phyloP scores from a whole-genome alignment of 441 rosid species.

The Daphne laureola region DNA sequence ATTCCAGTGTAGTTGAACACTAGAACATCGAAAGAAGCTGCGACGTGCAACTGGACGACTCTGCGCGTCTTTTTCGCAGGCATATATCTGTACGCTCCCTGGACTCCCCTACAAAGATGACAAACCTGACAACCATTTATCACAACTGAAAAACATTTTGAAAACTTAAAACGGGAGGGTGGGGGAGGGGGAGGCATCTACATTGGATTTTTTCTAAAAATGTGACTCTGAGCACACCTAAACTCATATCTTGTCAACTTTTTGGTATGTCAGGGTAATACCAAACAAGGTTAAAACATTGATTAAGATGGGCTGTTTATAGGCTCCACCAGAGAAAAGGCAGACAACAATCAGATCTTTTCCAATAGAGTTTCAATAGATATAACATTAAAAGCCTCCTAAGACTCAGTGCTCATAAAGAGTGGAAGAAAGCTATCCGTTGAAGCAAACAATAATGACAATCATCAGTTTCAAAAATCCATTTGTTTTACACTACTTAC shows the following conservation, averaged over 20 bases:
- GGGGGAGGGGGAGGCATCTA: too few relatives aligned
- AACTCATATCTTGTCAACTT: too few relatives aligned
- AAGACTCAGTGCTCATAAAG: too few relatives aligned
- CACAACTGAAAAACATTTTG: neutral
- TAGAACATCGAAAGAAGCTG: slow-evolving; percentile 79
- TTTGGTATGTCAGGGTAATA: too few relatives aligned
- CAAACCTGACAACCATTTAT: slow-evolving; percentile 5
- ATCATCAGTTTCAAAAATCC: neutral
- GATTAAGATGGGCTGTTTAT: too few relatives aligned
- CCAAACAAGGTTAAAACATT: too few relatives aligned
- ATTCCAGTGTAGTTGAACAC: slow-evolving; percentile 83
- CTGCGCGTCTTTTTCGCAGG: slow-evolving; percentile 51
- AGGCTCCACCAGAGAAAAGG: too few relatives aligned
- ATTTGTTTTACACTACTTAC: neutral
- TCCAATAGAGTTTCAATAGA: too few relatives aligned
- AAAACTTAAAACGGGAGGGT: too few relatives aligned
- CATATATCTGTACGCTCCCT: slow-evolving; percentile 85
- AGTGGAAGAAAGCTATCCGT: neutral
- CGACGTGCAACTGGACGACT: slow-evolving; percentile 71
- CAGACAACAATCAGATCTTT: too few relatives aligned
- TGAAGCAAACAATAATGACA: neutral
- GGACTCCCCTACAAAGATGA: slow-evolving; percentile 64
- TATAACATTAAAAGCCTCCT: too few relatives aligned
- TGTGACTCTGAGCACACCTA: neutral
- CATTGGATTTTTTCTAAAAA: neutral